Conservation (phyloP, 768 basidiomycete species). For the Hortiboletus flavorubellus region DNA sequence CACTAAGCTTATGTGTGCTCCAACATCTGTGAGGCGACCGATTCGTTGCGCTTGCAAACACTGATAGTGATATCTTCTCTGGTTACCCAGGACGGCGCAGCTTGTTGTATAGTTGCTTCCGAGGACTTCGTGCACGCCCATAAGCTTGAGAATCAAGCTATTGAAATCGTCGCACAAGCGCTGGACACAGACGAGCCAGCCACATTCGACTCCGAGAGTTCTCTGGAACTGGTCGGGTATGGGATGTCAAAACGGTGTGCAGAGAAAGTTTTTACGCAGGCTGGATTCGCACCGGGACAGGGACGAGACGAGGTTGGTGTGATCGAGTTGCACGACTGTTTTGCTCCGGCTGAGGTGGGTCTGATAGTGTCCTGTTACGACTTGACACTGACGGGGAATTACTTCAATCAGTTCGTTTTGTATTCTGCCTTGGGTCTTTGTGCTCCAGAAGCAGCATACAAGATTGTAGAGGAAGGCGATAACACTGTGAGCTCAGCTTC, state of each 20-base stretch:
- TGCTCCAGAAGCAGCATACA: conserved; percentile 58
- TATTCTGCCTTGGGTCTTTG: conserved; percentile 79
- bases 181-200: conserved; percentile 61
- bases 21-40: conserved; percentile 59
- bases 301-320: conserved; percentile 72
- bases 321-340: conserved; percentile 81
- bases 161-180: conserved; percentile 67
- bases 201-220: conserved; percentile 60
- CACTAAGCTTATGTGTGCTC: conserved; percentile 82
- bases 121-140: conserved; percentile 73
- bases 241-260: conserved; percentile 67
- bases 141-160: conserved; percentile 76
- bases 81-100: conserved; percentile 57
- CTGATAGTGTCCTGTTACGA: neutral
- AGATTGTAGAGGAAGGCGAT: conserved; percentile 69
- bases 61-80: neutral
- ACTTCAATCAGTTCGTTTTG: conserved; percentile 55
- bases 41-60: neutral
- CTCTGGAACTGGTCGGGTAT: conserved; percentile 76
- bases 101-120: conserved; percentile 72
- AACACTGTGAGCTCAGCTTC: conserved; percentile 56
- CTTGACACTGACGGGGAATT: neutral
- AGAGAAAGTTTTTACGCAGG: conserved; percentile 63
- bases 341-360: conserved; percentile 71
- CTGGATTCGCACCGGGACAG: conserved; percentile 59